Evolutionary conservation across 2,329 filamentous ascomycete species (phyloP).

Genomic region (Fusarium anthophilum): DNA sequence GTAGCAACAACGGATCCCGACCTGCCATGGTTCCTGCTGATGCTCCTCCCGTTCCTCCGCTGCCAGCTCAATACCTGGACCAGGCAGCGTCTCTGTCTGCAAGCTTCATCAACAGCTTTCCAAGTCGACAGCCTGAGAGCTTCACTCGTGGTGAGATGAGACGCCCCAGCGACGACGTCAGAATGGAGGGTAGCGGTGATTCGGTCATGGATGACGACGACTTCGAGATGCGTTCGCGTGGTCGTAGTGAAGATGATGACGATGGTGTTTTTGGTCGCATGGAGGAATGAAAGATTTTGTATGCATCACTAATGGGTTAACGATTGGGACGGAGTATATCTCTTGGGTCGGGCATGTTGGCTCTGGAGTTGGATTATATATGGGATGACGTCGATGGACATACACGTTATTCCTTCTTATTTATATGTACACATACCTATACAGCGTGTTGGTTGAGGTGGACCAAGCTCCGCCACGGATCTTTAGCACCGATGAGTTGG

Average conservation of each 20-base stretch:
- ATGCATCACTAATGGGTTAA: slow-evolving; percentile 41
- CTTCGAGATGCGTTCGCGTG: slow-evolving; percentile 67
- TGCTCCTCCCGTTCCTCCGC: slow-evolving; percentile 85
- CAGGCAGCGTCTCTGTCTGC: slow-evolving; percentile 65
- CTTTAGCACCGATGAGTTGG: slow-evolving; percentile 75
- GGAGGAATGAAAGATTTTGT: slow-evolving; percentile 79
- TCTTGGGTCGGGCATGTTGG: slow-evolving; percentile 45
- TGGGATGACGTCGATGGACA: slow-evolving; percentile 47
- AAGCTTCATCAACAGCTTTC: slow-evolving; percentile 71
- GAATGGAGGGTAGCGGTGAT: slow-evolving; percentile 73
- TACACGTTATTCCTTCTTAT: slow-evolving; percentile 52
- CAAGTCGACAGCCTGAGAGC: slow-evolving; percentile 69
- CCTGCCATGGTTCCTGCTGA: slow-evolving; percentile 72
- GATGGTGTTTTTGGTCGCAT: slow-evolving; percentile 96
- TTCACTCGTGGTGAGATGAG: slow-evolving; percentile 69
- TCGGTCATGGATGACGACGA: slow-evolving; percentile 74
- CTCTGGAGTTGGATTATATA: slow-evolving; percentile 46
- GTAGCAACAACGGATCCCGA: slow-evolving; percentile 75
- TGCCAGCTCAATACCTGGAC: slow-evolving; percentile 82
- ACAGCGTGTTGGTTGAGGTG: slow-evolving; percentile 59
- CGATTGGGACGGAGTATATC: slow-evolving; percentile 39
- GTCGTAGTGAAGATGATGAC: slow-evolving; percentile 86
- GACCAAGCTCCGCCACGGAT: slow-evolving; percentile 69
- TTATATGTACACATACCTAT: slow-evolving; percentile 56
- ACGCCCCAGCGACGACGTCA: slow-evolving; percentile 65